phyloP scores from a whole-genome alignment of 768 basidiomycete species.

The Lactarius pseudohatsudake region DNA sequence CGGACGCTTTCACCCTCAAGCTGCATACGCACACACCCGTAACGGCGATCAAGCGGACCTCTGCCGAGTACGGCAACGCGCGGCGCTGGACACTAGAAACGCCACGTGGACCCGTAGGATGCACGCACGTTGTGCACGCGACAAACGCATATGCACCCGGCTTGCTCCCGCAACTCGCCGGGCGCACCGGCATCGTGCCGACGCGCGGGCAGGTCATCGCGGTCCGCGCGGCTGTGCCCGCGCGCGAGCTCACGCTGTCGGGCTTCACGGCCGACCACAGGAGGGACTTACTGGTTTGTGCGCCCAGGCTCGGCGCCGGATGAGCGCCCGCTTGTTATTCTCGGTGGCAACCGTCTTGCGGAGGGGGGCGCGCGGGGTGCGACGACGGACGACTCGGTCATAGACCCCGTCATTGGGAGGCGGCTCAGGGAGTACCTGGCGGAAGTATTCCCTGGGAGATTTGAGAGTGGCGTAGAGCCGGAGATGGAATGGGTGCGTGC shows the following conservation, averaged over 20 bases:
- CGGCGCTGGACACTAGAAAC: conserved; percentile 60
- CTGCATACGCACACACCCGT: conserved; percentile 79
- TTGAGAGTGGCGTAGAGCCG: conserved; percentile 47
- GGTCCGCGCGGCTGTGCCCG: conserved; percentile 42
- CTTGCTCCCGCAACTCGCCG: conserved; percentile 67
- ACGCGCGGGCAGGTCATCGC: conserved; percentile 68
- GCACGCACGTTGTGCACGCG: conserved; percentile 74
- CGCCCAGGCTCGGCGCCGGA: conserved; percentile 42
- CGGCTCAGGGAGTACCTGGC: conserved; percentile 62
- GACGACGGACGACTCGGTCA: conserved; percentile 55
- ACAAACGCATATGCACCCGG: conserved; percentile 83
- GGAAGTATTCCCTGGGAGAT: conserved; percentile 53
- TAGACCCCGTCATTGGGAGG: conserved; percentile 49
- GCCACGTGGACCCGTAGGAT: conserved; percentile 60
- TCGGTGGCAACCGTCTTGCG: conserved; percentile 67
- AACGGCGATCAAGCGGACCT: conserved; percentile 36
- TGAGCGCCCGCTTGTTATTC: conserved; percentile 58
- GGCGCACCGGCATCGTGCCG: conserved; percentile 59
- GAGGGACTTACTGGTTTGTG: conserved; percentile 84
- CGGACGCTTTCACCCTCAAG: conserved; percentile 42
- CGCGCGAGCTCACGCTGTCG: conserved; percentile 41
- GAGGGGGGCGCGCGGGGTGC: conserved; percentile 48
- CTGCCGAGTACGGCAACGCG: conserved; percentile 33
- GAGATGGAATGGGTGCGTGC: conserved; percentile 79
- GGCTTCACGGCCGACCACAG: conserved; percentile 44